Evolutionary conservation across 345 rosid genomes (phyloP).

Genomic region (Corymbia maculata): DNA sequence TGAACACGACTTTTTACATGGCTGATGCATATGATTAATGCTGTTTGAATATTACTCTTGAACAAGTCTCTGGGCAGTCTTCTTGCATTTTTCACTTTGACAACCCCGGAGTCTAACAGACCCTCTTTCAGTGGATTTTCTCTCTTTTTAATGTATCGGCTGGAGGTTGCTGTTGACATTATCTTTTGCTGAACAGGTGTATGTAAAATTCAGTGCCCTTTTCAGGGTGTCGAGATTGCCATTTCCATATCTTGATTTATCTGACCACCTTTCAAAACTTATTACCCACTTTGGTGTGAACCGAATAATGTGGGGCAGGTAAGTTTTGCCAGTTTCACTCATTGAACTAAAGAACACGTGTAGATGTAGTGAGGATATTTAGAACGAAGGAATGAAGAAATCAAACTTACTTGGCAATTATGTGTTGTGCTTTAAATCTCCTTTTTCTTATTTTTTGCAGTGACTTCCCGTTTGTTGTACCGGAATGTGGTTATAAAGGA

Average conservation of each 20-base stretch:
- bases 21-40: not conserved
- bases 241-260: constrained; percentile 58
- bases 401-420: not conserved
- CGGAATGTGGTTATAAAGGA: constrained; percentile 75
- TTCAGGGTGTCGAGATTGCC: constrained; percentile 70
- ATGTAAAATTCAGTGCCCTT: constrained; percentile 79
- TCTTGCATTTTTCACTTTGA: not conserved
- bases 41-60: not conserved
- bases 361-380: not conserved
- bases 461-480: constrained; percentile 80
- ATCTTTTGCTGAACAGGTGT: constrained; percentile 35
- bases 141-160: not conserved
- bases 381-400: not conserved
- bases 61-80: not conserved
- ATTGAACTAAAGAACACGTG: not conserved
- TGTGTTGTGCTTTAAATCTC: not conserved
- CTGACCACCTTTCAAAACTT: constrained; percentile 43
- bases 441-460: constrained; percentile 19
- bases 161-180: not conserved
- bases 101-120: not conserved
- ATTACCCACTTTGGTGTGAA: constrained; percentile 60
- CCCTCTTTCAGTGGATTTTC: not conserved
- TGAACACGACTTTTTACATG: not conserved
- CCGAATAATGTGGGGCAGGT: constrained; percentile 97
- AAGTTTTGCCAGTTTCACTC: not conserved